Evolutionary conservation across 495 filamentous ascomycete species (phyloP).

Genomic region (Apodospora peruviana): DNA sequence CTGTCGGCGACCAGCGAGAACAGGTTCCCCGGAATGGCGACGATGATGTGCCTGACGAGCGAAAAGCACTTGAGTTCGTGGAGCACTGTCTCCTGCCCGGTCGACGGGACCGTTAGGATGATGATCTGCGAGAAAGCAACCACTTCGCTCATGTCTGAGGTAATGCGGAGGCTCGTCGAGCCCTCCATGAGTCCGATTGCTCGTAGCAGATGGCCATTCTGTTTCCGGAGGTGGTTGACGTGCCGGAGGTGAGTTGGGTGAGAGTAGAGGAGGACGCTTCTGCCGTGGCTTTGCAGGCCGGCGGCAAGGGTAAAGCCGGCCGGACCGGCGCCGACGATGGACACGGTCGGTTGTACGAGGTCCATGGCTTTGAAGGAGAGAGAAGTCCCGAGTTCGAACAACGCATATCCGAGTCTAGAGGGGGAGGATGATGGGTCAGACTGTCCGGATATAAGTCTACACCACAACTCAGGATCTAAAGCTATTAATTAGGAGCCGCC

Average conservation of each 20-base stretch:
- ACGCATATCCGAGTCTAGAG: too few species aligned
- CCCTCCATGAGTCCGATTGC: background rate
- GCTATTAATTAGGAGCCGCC: too few species aligned
- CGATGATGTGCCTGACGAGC: background rate
- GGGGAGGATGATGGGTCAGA: too few species aligned
- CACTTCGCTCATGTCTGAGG: background rate
- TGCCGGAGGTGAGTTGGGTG: background rate
- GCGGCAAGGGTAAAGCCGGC: background rate
- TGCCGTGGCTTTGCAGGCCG: background rate
- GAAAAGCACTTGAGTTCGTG: background rate
- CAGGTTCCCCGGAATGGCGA: background rate
- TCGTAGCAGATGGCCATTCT: background rate
- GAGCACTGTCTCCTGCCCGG: background rate
- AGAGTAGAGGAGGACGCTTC: background rate
- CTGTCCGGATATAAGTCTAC: too few species aligned
- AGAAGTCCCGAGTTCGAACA: too few species aligned
- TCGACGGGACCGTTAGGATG: background rate
- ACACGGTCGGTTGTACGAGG: background rate
- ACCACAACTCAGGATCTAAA: too few species aligned
- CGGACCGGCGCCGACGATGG: background rate
- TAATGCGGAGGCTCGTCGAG: background rate
- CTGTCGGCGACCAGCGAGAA: background rate
- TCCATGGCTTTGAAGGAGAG: too few species aligned
- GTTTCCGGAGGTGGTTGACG: background rate
- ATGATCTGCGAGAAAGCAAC: background rate